Evolutionary conservation across 2,329 filamentous ascomycete genomes (phyloP).

Genomic region (Metarhizium rileyi): DNA sequence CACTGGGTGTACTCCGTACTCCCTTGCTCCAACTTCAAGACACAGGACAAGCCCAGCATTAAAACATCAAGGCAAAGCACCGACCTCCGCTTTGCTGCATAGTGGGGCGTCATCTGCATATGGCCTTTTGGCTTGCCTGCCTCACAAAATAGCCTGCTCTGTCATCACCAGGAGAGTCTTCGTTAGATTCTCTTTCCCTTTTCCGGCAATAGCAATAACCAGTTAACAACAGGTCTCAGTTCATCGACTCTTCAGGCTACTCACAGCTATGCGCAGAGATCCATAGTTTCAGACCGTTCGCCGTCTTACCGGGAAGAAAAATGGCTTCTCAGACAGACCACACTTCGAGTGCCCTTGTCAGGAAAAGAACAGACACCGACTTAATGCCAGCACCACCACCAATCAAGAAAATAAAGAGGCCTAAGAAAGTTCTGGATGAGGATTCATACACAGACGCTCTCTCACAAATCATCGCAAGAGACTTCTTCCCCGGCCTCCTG

Average conservation of each 20-base stretch:
- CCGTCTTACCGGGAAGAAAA: slow-evolving; percentile 2
- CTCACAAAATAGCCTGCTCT: too few species aligned
- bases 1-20: too few species aligned
- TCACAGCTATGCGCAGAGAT: neutral
- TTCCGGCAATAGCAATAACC: neutral
- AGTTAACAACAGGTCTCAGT: neutral
- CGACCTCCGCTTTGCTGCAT: too few species aligned
- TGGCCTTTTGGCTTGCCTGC: too few species aligned
- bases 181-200: too few species aligned
- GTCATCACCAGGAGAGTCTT: too few species aligned
- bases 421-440: slow-evolving; percentile 80
- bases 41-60: too few species aligned
- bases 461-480: slow-evolving; percentile 88
- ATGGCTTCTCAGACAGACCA: slow-evolving; percentile 21
- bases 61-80: too few species aligned
- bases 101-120: too few species aligned
- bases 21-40: too few species aligned
- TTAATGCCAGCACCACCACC: slow-evolving; percentile 79
- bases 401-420: slow-evolving; percentile 83
- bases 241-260: neutral
- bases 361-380: slow-evolving; percentile 60
- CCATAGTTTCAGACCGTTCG: neutral
- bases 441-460: slow-evolving; percentile 85
- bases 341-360: slow-evolving; percentile 41
- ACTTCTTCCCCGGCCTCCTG: slow-evolving; percentile 89